phyloP scores from a whole-genome alignment of 176 grass and related monocot species.

The Chloris gayana region DNA sequence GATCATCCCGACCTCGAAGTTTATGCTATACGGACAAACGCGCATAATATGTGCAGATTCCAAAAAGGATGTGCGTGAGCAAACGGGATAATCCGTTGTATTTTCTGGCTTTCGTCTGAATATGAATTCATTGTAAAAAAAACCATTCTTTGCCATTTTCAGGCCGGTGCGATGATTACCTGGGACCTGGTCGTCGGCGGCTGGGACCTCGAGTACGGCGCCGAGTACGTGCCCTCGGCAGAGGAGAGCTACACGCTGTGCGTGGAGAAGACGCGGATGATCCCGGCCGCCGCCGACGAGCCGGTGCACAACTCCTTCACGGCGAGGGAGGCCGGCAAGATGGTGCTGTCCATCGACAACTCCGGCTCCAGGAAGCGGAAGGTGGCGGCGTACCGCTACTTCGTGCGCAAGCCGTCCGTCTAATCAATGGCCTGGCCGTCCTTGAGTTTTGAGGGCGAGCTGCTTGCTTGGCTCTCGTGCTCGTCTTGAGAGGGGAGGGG shows the following conservation, averaged over 20 bases:
- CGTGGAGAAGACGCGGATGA: conserved; percentile 75
- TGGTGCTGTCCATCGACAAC: conserved; percentile 94
- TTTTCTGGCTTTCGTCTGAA: neutral
- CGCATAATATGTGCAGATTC: neutral
- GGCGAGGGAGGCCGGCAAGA: conserved; percentile 80
- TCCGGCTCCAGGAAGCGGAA: conserved; percentile 79
- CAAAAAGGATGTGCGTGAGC: too few relatives aligned
- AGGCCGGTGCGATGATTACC: conserved; percentile 84
- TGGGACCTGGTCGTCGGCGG: conserved; percentile 92
- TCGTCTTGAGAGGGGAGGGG: neutral
- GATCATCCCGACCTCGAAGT: neutral
- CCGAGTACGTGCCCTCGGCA: conserved; percentile 78
- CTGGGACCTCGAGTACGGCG: conserved; percentile 95
- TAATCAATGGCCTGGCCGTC: neutral
- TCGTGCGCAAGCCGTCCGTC: conserved; percentile 70
- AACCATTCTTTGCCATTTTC: conserved; percentile 15
- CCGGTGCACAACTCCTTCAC: conserved; percentile 81
- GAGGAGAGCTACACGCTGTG: conserved; percentile 75
- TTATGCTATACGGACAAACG: neutral
- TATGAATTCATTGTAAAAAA: neutral
- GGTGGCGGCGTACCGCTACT: conserved; percentile 93
- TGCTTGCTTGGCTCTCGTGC: neutral
- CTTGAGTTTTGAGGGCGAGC: neutral
- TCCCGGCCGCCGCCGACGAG: conserved; percentile 58
- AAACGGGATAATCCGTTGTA: neutral